Percentiles rank a stretch among this genome's conserved stretches.
Conservation (phyloP, 768 basidiomycete genomes). For the Dacryopinax primogenitus region DNA sequence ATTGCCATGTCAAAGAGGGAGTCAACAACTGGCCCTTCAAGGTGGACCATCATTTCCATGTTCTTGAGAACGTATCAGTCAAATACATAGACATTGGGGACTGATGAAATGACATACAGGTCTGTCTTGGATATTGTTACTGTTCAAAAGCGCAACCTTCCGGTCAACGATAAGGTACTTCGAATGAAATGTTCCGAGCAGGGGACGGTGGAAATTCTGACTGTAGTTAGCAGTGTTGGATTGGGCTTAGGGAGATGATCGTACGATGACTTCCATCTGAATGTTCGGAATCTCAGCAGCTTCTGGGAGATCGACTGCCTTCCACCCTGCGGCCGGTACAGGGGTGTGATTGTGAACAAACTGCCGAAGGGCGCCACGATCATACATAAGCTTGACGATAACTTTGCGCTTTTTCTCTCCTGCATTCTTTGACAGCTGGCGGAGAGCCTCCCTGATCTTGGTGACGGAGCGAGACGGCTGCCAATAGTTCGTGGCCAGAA, state of each 20-base stretch:
- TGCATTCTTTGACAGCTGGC: slow-evolving; percentile 39
- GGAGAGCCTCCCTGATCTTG: slow-evolving; percentile 40
- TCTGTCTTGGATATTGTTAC: slow-evolving; percentile 52
- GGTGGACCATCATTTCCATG: slow-evolving; percentile 51
- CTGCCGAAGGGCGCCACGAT: slow-evolving; percentile 50
- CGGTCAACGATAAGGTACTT: slow-evolving; percentile 60
- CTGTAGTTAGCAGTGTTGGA: background rate
- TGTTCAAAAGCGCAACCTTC: slow-evolving; percentile 50
- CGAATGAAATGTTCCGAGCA: slow-evolving; percentile 57
- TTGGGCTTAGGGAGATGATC: background rate
- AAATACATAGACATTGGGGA: background rate
- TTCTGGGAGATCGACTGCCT: slow-evolving; percentile 39
- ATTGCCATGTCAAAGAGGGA: slow-evolving; percentile 57
- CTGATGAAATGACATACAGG: slow-evolving; percentile 26
- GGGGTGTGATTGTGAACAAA: slow-evolving; percentile 35
- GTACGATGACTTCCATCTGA: slow-evolving; percentile 41
- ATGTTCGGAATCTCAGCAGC: slow-evolving; percentile 47
- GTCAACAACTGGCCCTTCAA: slow-evolving; percentile 59
- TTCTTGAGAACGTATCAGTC: slow-evolving; percentile 31
- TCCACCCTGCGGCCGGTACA: slow-evolving; percentile 38
- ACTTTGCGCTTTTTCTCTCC: slow-evolving; percentile 34
- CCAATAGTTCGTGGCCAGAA: slow-evolving; percentile 56
- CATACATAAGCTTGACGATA: slow-evolving; percentile 57
- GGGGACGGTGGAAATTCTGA: slow-evolving; percentile 32
- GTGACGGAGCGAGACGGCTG: slow-evolving; percentile 40